Conservation (phyloP, 179 eudicot species). For the Spinacia oleracea region DNA sequence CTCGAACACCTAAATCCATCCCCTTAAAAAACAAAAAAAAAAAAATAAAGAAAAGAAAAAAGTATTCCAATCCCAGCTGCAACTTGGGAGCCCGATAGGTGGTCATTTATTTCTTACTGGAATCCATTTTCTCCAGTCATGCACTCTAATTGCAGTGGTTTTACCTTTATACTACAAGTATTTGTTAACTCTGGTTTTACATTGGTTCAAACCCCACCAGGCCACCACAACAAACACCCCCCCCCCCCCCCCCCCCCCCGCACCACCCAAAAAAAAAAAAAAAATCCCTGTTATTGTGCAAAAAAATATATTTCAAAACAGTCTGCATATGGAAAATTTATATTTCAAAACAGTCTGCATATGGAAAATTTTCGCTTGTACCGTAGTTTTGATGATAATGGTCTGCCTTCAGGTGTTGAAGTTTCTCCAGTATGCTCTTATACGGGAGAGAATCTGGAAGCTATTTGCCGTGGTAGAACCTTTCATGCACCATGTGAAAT, state of each 20-base stretch:
- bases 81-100: background rate
- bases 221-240: too few species aligned
- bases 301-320: background rate
- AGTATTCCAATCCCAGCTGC: background rate
- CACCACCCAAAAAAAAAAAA: background rate
- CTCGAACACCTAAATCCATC: background rate
- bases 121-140: background rate
- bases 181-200: background rate
- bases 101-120: background rate
- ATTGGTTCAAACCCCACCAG: background rate
- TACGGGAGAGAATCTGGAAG: conserved; percentile 90
- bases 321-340: background rate
- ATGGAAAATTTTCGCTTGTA: background rate
- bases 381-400: background rate
- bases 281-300: background rate
- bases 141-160: background rate
- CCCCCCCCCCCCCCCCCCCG: background rate
- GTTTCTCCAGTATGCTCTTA: conserved; percentile 96
- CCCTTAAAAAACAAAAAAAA: too few species aligned
- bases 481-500: conserved; percentile 99
- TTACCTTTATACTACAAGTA: background rate
- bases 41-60: too few species aligned
- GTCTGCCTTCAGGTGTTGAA: conserved; percentile 64
- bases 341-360: background rate
- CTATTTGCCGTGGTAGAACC: conserved; percentile 94